Evolutionary conservation across 78 protist species (phyloP), one percentile per base, ranked within the genome.

Genomic region (Guillardia theta): DNA sequence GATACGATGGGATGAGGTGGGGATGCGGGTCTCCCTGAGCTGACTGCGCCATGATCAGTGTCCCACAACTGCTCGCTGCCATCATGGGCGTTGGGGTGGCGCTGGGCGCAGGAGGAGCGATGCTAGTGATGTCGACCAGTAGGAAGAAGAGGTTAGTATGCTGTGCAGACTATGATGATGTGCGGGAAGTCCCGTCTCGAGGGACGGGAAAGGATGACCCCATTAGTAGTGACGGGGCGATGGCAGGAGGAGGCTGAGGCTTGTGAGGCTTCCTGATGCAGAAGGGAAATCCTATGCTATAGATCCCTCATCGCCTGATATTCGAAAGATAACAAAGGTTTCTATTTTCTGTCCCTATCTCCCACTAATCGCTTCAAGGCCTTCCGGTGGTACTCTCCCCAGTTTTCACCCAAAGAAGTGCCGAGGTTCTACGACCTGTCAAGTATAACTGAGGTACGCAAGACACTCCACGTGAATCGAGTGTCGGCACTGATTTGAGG

Each of bases 341-440:
- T 24, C 70, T 30, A 58, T 27, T 24, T 24, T 58, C 4, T 6
- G 70, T 6, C 2, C 39, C 39, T 6, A 9, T 0, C 21, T 1
- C 70, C 1, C 70, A 6, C 3, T 3, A 24, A 58, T 30, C 70
- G 6, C 27, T 58, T 88, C 37, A 4, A 43, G 93, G 39, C 2
- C 30, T 10, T 94, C 37, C 48, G 64, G 27, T 94, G 95, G 95
- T 94, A 33, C 48, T 3, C 88, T 5, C 90, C 93, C 10, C 5
- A 12, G 4, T 94, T 94, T 83, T 94, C 95, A 1, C 95, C 95
- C 15, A 94, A 94, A 83, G 92, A 54, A 1, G 95, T 94, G 19
- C 95, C 95, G 48, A 21, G 88, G 21, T 94, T 94, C 62, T 94
- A 94, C 93, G 95, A 94, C 93, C 48, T 94, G 64, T 37, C 87